A percentile compares a stretch with the other conserved stretches of the same genome.
Evolutionary conservation across 1,139 yeast species (phyloP).

Genomic region (Pichia sp.): DNA sequence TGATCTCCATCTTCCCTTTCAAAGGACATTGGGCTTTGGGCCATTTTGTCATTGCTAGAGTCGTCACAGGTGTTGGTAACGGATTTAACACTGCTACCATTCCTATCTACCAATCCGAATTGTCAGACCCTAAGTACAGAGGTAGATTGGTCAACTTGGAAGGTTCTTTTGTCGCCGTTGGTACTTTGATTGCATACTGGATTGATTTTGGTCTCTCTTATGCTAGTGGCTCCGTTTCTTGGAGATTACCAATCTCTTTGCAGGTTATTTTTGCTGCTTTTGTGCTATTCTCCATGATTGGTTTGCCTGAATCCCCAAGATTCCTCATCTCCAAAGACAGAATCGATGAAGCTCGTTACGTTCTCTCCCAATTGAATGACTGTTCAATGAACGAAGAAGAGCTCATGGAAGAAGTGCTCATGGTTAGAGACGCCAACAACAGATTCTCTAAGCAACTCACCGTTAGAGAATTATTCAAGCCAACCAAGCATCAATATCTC

Average conservation of each 20-base stretch:
- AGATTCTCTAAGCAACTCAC: constrained; percentile 27
- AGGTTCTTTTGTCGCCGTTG: constrained; percentile 39
- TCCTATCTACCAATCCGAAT: constrained; percentile 79
- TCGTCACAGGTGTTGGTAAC: constrained; percentile 72
- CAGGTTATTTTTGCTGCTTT: constrained; percentile 36
- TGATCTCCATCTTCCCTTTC: constrained; percentile 56
- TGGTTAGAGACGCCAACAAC: constrained; percentile 30
- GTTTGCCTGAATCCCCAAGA: constrained; percentile 58
- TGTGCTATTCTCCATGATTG: constrained; percentile 22
- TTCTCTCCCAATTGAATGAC: constrained; percentile 36
- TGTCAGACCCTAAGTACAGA: constrained; percentile 64
- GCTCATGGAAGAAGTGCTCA: constrained; percentile 36
- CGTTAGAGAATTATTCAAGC: constrained; percentile 43
- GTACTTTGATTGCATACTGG: constrained; percentile 70
- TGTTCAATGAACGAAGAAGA: constrained; percentile 36
- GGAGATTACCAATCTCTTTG: constrained; percentile 42
- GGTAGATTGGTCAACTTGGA: constrained; percentile 65
- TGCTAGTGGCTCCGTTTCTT: constrained; percentile 43
- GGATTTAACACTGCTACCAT: constrained; percentile 75
- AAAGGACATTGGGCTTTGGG: constrained; percentile 42
- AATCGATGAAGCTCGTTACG: constrained; percentile 40
- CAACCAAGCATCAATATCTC: constrained; percentile 52
- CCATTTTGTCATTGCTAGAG: constrained; percentile 41
- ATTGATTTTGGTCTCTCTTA: constrained; percentile 65
- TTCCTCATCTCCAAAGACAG: constrained; percentile 54